A percentile compares a stretch with the other conserved stretches of the same genome.
These are phyloP conservation scores for Suhomyces pyralidae DNA, from an alignment of 805 yeast genomes.

Conservation along the genomic window DNA sequence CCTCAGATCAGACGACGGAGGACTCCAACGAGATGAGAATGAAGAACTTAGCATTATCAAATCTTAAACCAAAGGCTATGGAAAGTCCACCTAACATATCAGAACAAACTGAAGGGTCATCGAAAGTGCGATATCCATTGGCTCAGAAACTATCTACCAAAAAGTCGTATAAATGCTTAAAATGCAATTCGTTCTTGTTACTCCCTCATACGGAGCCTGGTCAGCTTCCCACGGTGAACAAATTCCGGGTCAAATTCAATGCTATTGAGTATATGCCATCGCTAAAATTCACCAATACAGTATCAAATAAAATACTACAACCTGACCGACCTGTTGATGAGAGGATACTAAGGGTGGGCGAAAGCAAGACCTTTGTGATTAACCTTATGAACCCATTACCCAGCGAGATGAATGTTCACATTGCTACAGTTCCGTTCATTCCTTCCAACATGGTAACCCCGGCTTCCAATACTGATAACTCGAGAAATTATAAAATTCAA, in stretches of 20 bases:
- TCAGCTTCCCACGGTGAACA: slow-evolving; percentile 21
- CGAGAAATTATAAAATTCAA: slow-evolving; percentile 6
- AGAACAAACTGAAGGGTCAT: not conserved
- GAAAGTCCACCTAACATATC: not conserved
- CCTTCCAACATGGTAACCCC: slow-evolving; percentile 13
- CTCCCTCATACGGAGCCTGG: slow-evolving; percentile 24
- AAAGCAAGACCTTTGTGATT: slow-evolving; percentile 20
- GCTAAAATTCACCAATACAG: slow-evolving; percentile 17
- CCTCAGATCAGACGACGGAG: not conserved
- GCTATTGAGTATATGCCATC: slow-evolving; percentile 36
- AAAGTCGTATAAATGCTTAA: slow-evolving; percentile 23
- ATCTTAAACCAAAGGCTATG: not conserved
- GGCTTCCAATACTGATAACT: not conserved
- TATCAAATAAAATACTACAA: slow-evolving; percentile 5
- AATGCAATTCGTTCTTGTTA: slow-evolving; percentile 26
- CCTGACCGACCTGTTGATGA: slow-evolving; percentile 5
- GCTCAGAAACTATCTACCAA: slow-evolving; percentile 25
- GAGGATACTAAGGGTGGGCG: slow-evolving; percentile 9
- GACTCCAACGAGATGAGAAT: not conserved
- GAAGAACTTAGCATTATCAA: slow-evolving; percentile 10
- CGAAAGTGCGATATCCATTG: slow-evolving; percentile 15
- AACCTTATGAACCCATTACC: slow-evolving; percentile 33
- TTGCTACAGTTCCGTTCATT: slow-evolving; percentile 22
- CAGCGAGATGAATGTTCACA: slow-evolving; percentile 15
- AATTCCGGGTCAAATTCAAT: slow-evolving; percentile 27